A percentile compares a stretch with the other conserved stretches of the same genome.
Evolutionary conservation across 1,284 basidiomycete species (phyloP).

Genomic region (Leccinum holopus): DNA sequence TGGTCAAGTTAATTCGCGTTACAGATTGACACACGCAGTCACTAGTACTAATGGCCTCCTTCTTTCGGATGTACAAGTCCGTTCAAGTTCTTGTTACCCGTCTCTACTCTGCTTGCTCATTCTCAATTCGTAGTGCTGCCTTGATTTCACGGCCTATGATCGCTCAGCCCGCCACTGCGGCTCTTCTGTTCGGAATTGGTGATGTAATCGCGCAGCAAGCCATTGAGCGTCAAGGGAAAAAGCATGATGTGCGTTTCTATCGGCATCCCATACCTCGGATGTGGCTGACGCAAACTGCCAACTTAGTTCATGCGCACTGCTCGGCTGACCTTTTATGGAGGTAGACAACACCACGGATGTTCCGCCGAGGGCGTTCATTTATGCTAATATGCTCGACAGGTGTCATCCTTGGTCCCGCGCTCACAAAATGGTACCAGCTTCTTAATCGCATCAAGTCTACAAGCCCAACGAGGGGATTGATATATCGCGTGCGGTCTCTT

Average conservation of each 20-base stretch:
- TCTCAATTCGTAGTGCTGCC: constrained; percentile 44
- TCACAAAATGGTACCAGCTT: constrained; percentile 71
- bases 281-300: neutral
- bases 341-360: constrained; percentile 32
- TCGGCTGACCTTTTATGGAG: constrained; percentile 74
- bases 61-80: constrained; percentile 35
- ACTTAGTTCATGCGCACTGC: constrained; percentile 66
- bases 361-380: constrained; percentile 6
- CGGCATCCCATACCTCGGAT: neutral
- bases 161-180: constrained; percentile 65
- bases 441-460: constrained; percentile 63
- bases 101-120: constrained; percentile 8
- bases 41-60: constrained; percentile 24
- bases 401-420: constrained; percentile 64
- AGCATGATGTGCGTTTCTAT: constrained; percentile 64
- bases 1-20: neutral
- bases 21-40: neutral
- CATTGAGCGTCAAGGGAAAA: constrained; percentile 63
- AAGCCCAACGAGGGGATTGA: constrained; percentile 52
- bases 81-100: constrained; percentile 3
- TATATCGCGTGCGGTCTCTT: constrained; percentile 52
- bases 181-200: constrained; percentile 71
- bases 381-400: constrained; percentile 39
- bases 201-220: constrained; percentile 83
- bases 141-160: constrained; percentile 65